These are phyloP conservation scores for Phytophthora hibernalis DNA, from an alignment of 352 stramenopile species.

Conservation along the genomic window DNA sequence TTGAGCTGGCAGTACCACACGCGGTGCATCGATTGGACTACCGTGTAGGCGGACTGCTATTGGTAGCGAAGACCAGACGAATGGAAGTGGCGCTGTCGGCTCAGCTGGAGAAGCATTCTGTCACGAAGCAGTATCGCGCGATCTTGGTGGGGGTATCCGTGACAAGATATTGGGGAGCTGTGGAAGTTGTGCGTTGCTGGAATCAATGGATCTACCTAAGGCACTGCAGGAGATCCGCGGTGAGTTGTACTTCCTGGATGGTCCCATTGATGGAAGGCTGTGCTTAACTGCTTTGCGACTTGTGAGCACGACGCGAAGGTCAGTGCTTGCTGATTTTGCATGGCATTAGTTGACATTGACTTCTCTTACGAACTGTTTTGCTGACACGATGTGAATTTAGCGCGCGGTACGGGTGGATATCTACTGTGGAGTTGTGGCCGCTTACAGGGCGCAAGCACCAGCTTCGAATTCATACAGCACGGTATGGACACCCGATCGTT, in stretches of 20 bases:
- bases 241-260: slow-evolving; percentile 36
- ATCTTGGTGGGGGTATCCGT: slow-evolving; percentile 49
- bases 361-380: not conserved
- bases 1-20: slow-evolving; percentile 39
- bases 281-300: slow-evolving; percentile 45
- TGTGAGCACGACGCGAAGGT: slow-evolving; percentile 48
- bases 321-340: not conserved
- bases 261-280: slow-evolving; percentile 32
- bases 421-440: slow-evolving; percentile 72
- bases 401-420: slow-evolving; percentile 63
- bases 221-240: slow-evolving; percentile 25
- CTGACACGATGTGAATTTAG: slow-evolving; percentile 22
- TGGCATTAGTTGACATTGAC: not conserved
- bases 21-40: slow-evolving; percentile 71
- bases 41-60: slow-evolving; percentile 62
- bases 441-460: slow-evolving; percentile 77
- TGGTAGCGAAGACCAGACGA: slow-evolving; percentile 64
- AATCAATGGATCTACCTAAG: slow-evolving; percentile 17
- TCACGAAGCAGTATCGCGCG: slow-evolving; percentile 63
- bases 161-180: not conserved
- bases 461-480: slow-evolving; percentile 67
- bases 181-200: not conserved
- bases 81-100: slow-evolving; percentile 49
- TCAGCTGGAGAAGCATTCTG: slow-evolving; percentile 54
- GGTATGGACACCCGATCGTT: slow-evolving; percentile 64